Conservation (phyloP, 345 rosid genomes). For the Corymbia maculata region DNA sequence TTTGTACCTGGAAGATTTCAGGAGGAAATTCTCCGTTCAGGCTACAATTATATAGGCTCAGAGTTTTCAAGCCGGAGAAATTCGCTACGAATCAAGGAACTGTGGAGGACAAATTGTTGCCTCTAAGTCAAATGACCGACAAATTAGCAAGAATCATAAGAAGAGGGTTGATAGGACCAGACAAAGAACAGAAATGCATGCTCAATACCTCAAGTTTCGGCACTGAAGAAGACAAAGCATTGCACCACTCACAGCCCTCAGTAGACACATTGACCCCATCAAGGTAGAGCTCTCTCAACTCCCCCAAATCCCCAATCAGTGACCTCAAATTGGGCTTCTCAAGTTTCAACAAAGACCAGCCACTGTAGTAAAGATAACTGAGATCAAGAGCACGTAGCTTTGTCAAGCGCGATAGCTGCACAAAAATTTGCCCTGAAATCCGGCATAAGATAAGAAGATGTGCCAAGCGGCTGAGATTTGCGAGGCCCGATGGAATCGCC, state of each 20-base stretch:
- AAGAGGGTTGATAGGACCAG: conserved; percentile 17
- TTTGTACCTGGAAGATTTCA: conserved; percentile 2
- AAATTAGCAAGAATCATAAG: not conserved
- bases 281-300: not conserved
- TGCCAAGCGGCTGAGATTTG: not conserved
- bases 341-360: not conserved
- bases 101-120: conserved; percentile 1
- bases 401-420: not conserved
- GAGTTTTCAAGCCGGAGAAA: conserved; percentile 5
- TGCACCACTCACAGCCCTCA: conserved; percentile 16
- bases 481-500: not conserved
- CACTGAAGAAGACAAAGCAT: conserved; percentile 12
- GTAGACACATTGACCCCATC: conserved; percentile 13
- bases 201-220: conserved; percentile 13
- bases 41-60: not conserved
- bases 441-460: not conserved
- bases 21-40: conserved; percentile 18
- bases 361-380: rapidly evolving
- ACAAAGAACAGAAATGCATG: conserved; percentile 13
- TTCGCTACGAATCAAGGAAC: conserved; percentile 15
- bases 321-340: not conserved
- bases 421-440: not conserved
- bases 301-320: rapidly evolving
- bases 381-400: conserved; percentile 5
- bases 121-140: conserved; percentile 1